A percentile compares a stretch with the other conserved stretches of the same genome.
Conservation (phyloP, 805 yeast species). For the Candida piceae region DNA sequence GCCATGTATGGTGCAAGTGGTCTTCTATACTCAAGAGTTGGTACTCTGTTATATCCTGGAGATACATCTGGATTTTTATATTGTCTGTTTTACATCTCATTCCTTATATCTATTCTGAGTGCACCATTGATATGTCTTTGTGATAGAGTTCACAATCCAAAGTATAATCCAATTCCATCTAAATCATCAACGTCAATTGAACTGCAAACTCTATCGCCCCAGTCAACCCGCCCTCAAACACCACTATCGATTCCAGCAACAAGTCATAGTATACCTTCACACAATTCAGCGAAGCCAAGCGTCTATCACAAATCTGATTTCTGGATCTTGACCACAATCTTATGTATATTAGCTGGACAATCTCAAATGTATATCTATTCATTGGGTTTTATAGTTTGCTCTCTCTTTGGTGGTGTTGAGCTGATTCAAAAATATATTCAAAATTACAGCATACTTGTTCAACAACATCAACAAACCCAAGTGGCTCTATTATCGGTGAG, state of each 20-base stretch:
- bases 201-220: conserved; percentile 6
- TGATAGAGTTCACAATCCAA: conserved; percentile 31
- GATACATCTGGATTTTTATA: conserved; percentile 52
- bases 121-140: conserved; percentile 41
- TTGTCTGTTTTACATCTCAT: conserved; percentile 38
- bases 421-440: conserved; percentile 9
- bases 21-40: conserved; percentile 54
- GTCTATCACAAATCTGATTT: conserved; percentile 33
- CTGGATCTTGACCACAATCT: conserved; percentile 44
- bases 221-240: conserved; percentile 1
- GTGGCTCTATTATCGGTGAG: conserved; percentile 67
- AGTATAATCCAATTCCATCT: conserved; percentile 2
- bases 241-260: background rate
- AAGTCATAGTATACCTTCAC: background rate
- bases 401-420: conserved; percentile 32
- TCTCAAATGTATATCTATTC: conserved; percentile 76
- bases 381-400: conserved; percentile 63
- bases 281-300: background rate
- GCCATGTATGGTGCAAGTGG: conserved; percentile 76
- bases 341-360: conserved; percentile 56
- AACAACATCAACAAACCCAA: conserved; percentile 60
- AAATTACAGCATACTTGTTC: conserved; percentile 28
- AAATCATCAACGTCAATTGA: background rate
- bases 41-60: conserved; percentile 48
- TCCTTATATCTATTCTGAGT: conserved; percentile 38